phyloP scores from a whole-genome alignment of 192 early-diverging fungal genomes.

The Backusella luteola region DNA sequence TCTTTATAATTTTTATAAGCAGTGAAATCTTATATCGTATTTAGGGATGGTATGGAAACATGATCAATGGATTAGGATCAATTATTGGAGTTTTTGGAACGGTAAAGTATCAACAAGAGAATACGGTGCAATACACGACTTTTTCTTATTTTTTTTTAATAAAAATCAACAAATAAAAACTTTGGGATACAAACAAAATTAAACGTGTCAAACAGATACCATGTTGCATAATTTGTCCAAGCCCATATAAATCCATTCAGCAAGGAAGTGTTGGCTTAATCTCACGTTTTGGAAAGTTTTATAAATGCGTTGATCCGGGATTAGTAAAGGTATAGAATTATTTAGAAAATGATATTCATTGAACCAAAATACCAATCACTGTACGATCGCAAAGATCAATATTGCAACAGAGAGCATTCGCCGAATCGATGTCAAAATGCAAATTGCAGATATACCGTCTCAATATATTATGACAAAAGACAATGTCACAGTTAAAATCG shows the following conservation, averaged over 20 bases:
- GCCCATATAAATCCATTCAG: constrained; percentile 62
- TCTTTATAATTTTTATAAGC: neutral
- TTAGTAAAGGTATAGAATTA: constrained; percentile 40
- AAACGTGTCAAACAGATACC: constrained; percentile 27
- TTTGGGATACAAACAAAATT: neutral
- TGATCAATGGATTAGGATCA: constrained; percentile 44
- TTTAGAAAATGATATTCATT: neutral
- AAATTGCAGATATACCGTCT: constrained; percentile 58
- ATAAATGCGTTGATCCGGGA: constrained; percentile 53
- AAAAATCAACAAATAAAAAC: neutral
- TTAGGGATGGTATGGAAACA: constrained; percentile 41
- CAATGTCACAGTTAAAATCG: constrained; percentile 82
- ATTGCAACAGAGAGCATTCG: constrained; percentile 44
- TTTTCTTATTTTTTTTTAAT: neutral
- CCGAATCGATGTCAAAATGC: constrained; percentile 47
- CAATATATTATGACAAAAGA: constrained; percentile 88
- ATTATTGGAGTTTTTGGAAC: constrained; percentile 46
- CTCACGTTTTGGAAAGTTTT: constrained; percentile 60
- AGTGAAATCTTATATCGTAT: neutral
- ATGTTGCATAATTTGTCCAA: constrained; percentile 48
- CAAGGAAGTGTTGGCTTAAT: constrained; percentile 76
- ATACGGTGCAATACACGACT: neutral
- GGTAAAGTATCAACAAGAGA: constrained; percentile 16
- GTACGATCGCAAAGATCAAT: constrained; percentile 34
- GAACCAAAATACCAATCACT: neutral